These are phyloP conservation scores for Aspergillus vadensis DNA, from an alignment of 2,329 filamentous ascomycete species.

Conservation along the genomic window DNA sequence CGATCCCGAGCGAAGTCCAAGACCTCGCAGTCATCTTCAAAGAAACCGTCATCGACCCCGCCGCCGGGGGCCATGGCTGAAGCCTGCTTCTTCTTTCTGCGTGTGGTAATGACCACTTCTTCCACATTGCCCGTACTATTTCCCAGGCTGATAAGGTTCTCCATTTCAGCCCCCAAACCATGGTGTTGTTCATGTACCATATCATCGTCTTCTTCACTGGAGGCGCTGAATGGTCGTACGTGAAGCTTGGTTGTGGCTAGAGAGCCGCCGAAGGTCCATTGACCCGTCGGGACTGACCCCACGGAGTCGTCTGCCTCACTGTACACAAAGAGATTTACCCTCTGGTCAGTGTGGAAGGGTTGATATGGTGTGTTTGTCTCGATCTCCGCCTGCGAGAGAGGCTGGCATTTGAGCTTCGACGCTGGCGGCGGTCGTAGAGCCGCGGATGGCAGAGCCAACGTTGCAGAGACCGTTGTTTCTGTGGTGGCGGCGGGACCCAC, in stretches of 20 bases:
- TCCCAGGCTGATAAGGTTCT: conserved; percentile 53
- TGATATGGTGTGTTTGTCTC: conserved; percentile 95
- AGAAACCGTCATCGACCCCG: conserved; percentile 69
- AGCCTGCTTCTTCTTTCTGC: conserved; percentile 61
- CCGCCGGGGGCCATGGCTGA: conserved; percentile 35
- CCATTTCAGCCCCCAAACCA: conserved; percentile 46
- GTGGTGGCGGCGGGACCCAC: conserved; percentile 57
- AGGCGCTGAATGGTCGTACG: conserved; percentile 47
- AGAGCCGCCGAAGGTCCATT: conserved; percentile 58
- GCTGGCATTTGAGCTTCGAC: conserved; percentile 47
- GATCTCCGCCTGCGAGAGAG: conserved; percentile 80
- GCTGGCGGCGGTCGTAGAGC: conserved; percentile 47
- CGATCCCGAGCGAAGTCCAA: conserved; percentile 75
- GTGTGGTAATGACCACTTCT: conserved; percentile 80
- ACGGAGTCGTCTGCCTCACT: conserved; percentile 45
- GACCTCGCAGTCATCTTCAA: conserved; percentile 90
- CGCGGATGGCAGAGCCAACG: conserved; percentile 45
- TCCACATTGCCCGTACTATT: conserved; percentile 63
- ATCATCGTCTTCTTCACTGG: conserved; percentile 42
- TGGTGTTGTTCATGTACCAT: conserved; percentile 32
- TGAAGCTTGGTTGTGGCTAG: conserved; percentile 52
- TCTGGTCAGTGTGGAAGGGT: conserved; percentile 88
- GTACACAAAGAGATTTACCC: conserved; percentile 77
- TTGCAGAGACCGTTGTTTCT: conserved; percentile 35
- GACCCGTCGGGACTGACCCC: conserved; percentile 31